Conservation (phyloP, 352 stramenopile genomes). For the Phytophthora podocarpi region DNA sequence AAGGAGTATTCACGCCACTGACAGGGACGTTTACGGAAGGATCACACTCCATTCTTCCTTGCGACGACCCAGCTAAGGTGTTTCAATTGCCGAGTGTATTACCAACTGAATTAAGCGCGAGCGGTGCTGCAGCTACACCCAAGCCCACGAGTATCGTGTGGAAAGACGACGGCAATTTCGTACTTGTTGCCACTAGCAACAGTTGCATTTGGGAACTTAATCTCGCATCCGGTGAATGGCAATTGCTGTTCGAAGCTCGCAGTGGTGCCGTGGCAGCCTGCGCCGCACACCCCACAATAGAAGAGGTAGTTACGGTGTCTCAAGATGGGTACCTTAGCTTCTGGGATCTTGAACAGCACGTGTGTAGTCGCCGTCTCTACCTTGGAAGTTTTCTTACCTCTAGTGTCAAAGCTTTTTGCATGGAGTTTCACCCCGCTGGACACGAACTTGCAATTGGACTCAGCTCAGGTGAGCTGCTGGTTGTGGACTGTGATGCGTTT, state of each 20-base stretch:
- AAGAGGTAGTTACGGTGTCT: constrained; percentile 55
- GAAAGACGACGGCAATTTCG: constrained; percentile 55
- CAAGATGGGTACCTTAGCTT: constrained; percentile 56
- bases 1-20: constrained; percentile 58
- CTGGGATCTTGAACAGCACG: constrained; percentile 57
- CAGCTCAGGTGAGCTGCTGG: constrained; percentile 54
- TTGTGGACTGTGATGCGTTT: constrained; percentile 49
- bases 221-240: constrained; percentile 48
- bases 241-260: constrained; percentile 56
- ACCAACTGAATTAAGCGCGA: constrained; percentile 34
- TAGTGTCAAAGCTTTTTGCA: constrained; percentile 43
- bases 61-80: constrained; percentile 38
- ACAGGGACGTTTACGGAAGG: constrained; percentile 58
- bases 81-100: constrained; percentile 48
- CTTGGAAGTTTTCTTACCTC: constrained; percentile 30
- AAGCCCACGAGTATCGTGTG: constrained; percentile 64
- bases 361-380: constrained; percentile 41
- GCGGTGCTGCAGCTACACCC: constrained; percentile 7
- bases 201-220: constrained; percentile 75
- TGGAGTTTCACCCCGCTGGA: constrained; percentile 60
- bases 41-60: constrained; percentile 39
- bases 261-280: constrained; percentile 42
- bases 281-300: constrained; percentile 43
- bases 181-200: constrained; percentile 59
- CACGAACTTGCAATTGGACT: constrained; percentile 60